These are phyloP conservation scores for Ottelia alismoides DNA, from an alignment of 106 monocot species.

Conservation along the genomic window DNA sequence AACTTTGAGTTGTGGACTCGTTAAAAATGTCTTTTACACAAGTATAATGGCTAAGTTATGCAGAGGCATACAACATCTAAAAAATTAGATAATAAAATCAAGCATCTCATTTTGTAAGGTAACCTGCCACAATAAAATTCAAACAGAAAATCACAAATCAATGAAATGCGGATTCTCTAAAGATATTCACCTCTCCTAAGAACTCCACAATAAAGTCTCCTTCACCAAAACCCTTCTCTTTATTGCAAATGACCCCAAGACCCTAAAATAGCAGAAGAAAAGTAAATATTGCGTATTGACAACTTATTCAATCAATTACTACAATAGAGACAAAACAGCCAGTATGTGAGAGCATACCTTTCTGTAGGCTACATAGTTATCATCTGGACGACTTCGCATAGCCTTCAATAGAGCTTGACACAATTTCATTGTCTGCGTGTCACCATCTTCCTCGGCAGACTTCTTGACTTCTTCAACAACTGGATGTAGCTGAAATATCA, in stretches of 20 bases:
- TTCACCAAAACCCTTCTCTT: constrained; percentile 62
- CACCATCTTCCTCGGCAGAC: constrained; percentile 56
- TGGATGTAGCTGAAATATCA: constrained; percentile 67
- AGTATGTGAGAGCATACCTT: constrained; percentile 47
- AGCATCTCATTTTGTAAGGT: no score
- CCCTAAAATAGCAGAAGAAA: constrained; percentile 40
- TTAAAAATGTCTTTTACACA: no score
- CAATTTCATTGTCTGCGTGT: constrained; percentile 34
- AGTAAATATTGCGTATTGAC: no score
- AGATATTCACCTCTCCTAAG: constrained; percentile 99
- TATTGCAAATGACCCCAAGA: constrained; percentile 98
- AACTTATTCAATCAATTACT: no score
- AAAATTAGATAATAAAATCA: no score
- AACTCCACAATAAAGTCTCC: constrained; percentile 99
- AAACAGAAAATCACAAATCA: no score
- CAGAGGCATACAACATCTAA: no score
- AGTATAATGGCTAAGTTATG: no score
- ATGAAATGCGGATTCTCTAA: no score
- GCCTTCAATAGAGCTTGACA: constrained; percentile 65
- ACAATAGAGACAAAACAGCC: no score
- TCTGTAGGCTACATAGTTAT: constrained; percentile 97
- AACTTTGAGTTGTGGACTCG: no score
- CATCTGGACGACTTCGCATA: constrained; percentile 67
- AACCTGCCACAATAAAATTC: no score
- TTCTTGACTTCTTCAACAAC: constrained; percentile 75